These are phyloP conservation scores for Debaryomycetaceae sp. DNA, from an alignment of 1,139 yeast genomes.

Conservation along the genomic window DNA sequence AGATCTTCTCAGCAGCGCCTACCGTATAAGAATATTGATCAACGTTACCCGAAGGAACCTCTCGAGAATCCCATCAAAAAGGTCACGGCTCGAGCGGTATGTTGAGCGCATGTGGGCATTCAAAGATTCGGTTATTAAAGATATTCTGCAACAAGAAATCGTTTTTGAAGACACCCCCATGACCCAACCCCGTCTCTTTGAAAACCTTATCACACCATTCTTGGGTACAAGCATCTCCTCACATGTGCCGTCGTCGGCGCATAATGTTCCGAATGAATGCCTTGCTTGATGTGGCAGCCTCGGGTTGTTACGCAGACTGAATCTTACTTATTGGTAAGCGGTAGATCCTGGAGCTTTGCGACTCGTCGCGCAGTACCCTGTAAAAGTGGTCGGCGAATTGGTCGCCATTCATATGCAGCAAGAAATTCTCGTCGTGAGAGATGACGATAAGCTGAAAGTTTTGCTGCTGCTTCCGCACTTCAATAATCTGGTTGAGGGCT, in stretches of 20 bases:
- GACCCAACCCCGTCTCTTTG: not conserved
- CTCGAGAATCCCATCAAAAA: constrained; percentile 39
- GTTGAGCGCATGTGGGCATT: constrained; percentile 61
- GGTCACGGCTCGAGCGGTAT: constrained; percentile 54
- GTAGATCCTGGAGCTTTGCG: constrained; percentile 65
- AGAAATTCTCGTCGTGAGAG: constrained; percentile 90
- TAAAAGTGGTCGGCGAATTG: constrained; percentile 85
- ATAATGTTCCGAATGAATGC: not conserved
- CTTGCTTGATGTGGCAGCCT: no score
- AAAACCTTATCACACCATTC: not conserved
- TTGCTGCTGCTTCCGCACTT: constrained; percentile 60
- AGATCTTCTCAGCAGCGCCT: constrained; percentile 38
- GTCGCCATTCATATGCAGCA: constrained; percentile 75
- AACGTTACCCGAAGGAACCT: constrained; percentile 38
- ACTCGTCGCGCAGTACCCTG: constrained; percentile 68
- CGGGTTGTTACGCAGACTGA: constrained; percentile 12
- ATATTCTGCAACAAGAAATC: not conserved
- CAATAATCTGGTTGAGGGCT: constrained; percentile 68
- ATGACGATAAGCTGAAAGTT: constrained; percentile 92
- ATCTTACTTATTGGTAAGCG: constrained; percentile 32
- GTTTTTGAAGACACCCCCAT: not conserved
- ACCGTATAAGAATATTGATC: constrained; percentile 34
- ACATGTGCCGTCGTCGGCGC: not conserved
- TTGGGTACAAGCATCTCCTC: not conserved
- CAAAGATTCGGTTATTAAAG: constrained; percentile 34